phyloP scores from a whole-genome alignment of 768 basidiomycete genomes.

The Gloeostereum incarnatum region DNA sequence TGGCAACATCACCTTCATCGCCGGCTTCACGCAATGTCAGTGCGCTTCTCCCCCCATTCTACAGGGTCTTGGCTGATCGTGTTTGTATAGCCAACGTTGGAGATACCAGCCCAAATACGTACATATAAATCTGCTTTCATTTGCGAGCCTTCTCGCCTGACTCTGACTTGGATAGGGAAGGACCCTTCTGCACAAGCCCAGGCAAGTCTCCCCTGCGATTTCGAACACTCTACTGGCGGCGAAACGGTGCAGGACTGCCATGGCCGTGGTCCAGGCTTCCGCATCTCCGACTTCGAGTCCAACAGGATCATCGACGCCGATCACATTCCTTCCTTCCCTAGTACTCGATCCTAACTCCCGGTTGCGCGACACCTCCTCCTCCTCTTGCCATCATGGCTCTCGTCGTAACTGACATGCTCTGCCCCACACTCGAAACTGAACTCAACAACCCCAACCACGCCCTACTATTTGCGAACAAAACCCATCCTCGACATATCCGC shows the following conservation, averaged over 20 bases:
- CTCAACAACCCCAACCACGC: too few relatives aligned
- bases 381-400: too few relatives aligned
- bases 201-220: conserved; percentile 61
- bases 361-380: too few relatives aligned
- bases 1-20: conserved; percentile 61
- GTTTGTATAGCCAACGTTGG: conserved; percentile 60
- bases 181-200: conserved; percentile 72
- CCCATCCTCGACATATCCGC: too few relatives aligned
- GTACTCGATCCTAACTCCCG: too few relatives aligned
- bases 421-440: too few relatives aligned
- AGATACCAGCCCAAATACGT: conserved; percentile 77
- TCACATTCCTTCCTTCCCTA: too few relatives aligned
- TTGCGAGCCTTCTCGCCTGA: conserved; percentile 4
- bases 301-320: too few relatives aligned
- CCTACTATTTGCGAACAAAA: too few relatives aligned
- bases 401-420: too few relatives aligned
- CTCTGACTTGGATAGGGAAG: conserved; percentile 29
- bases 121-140: conserved; percentile 5
- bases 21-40: conserved; percentile 68
- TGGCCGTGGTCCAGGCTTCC: conserved; percentile 74
- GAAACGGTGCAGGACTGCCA: conserved; percentile 59
- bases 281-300: too few relatives aligned
- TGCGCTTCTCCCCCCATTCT: conserved; percentile 7
- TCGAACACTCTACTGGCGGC: conserved; percentile 68
- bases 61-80: conserved; percentile 5